Evolutionary conservation across 2,329 filamentous ascomycete genomes (phyloP).

Genomic region (Tolypocladium capitatum): DNA sequence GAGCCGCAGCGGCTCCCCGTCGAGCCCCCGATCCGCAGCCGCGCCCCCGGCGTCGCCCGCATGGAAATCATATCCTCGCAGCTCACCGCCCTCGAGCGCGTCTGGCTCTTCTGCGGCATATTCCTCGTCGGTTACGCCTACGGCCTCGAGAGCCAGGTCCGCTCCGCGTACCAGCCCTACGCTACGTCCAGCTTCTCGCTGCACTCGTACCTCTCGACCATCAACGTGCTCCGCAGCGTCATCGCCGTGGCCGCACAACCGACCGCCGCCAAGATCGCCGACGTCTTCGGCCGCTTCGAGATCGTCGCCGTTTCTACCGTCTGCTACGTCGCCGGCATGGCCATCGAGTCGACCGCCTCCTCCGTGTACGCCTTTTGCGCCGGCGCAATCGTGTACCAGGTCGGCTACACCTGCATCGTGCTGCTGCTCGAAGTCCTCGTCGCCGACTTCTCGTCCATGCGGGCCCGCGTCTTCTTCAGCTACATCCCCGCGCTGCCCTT

Average conservation of each 20-base stretch:
- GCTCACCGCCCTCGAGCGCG: slow-evolving; percentile 31
- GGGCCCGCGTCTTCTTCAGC: slow-evolving; percentile 46
- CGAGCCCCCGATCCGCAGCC: neutral
- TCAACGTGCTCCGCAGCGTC: slow-evolving; percentile 44
- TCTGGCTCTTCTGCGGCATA: slow-evolving; percentile 40
- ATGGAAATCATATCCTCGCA: slow-evolving; percentile 35
- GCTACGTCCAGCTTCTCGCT: slow-evolving; percentile 36
- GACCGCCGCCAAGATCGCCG: slow-evolving; percentile 47
- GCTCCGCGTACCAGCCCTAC: slow-evolving; percentile 38
- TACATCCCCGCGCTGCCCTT: slow-evolving; percentile 48
- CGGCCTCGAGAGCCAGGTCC: slow-evolving; percentile 39
- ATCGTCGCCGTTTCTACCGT: slow-evolving; percentile 40
- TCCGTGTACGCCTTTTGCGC: slow-evolving; percentile 36
- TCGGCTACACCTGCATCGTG: slow-evolving; percentile 45
- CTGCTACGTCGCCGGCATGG: slow-evolving; percentile 41
- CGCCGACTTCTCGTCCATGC: slow-evolving; percentile 45
- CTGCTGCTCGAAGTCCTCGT: slow-evolving; percentile 48
- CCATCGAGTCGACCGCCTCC: slow-evolving; percentile 36
- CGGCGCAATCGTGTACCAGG: slow-evolving; percentile 42
- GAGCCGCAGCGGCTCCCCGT: neutral
- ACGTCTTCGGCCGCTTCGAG: slow-evolving; percentile 49
- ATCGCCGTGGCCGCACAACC: slow-evolving; percentile 46
- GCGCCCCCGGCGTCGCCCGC: slow-evolving; percentile 32
- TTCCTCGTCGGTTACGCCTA: slow-evolving; percentile 50
- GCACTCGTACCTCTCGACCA: slow-evolving; percentile 44